phyloP scores from a whole-genome alignment of 1,139 yeast genomes.

The Schizosaccharomyces versatilis region DNA sequence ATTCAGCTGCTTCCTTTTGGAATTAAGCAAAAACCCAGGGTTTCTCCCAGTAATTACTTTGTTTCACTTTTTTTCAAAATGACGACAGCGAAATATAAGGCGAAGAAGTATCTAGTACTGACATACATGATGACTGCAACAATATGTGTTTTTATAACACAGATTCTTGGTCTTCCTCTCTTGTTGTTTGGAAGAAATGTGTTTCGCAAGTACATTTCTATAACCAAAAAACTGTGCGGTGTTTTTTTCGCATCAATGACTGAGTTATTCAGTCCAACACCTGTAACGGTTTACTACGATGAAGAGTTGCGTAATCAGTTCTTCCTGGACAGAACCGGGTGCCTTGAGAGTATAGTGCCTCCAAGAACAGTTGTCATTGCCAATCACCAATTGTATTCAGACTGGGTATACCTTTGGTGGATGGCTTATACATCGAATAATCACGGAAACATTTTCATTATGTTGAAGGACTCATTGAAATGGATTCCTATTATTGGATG shows the following conservation, averaged over 20 bases:
- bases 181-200: constrained; percentile 3
- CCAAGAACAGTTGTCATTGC: constrained; percentile 41
- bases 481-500: constrained; percentile 59
- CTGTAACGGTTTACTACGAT: constrained; percentile 19
- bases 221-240: constrained; percentile 22
- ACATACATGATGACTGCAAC: neutral
- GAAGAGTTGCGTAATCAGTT: constrained; percentile 16
- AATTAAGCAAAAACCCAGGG: no score
- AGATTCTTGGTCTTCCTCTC: constrained; percentile 7
- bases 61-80: neutral
- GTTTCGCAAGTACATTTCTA: constrained; percentile 8
- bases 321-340: constrained; percentile 14
- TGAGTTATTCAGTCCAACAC: constrained; percentile 20
- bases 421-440: constrained; percentile 44
- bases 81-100: neutral
- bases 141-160: neutral
- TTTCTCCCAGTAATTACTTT: neutral
- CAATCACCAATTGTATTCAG: constrained; percentile 67
- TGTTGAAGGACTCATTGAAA: constrained; percentile 57
- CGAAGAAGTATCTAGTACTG: neutral
- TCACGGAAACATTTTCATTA: constrained; percentile 43
- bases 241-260: constrained; percentile 17
- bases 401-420: constrained; percentile 91
- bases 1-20: no score
- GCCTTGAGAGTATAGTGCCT: constrained; percentile 17